These are phyloP conservation scores for Hippophae rhamnoides DNA, from an alignment of 306 rosid genomes.

Conservation along the genomic window DNA sequence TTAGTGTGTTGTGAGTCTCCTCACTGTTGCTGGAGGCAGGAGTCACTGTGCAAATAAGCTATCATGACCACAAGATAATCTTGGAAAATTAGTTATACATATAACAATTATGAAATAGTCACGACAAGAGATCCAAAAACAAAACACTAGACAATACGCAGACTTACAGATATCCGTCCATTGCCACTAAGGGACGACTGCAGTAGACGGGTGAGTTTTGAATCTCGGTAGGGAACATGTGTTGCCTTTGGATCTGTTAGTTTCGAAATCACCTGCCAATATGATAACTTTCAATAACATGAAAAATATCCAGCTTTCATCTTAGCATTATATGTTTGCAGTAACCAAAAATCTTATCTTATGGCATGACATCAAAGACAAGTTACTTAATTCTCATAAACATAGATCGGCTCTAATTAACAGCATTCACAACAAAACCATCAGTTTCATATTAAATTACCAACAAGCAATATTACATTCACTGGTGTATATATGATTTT, in stretches of 20 bases:
- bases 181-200: conserved; percentile 55
- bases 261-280: conserved; percentile 40
- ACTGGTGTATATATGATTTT: too few relatives aligned
- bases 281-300: neutral
- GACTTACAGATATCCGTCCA: conserved; percentile 49
- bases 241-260: conserved; percentile 49
- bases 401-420: too few relatives aligned
- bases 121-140: conserved; percentile 1
- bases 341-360: conserved; percentile 3
- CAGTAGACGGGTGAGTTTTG: conserved; percentile 53
- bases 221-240: conserved; percentile 53
- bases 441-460: too few relatives aligned
- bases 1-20: conserved; percentile 50
- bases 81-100: conserved; percentile 7
- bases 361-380: neutral
- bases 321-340: neutral
- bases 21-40: conserved; percentile 54
- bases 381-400: neutral
- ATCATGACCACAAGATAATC: conserved; percentile 14
- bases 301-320: neutral
- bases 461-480: too few relatives aligned
- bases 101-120: neutral
- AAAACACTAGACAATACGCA: conserved; percentile 3
- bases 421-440: too few relatives aligned
- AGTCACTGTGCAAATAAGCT: conserved; percentile 52